phyloP scores from a whole-genome alignment of 371 early-diverging fungal genomes.

The Nematocida sp. region DNA sequence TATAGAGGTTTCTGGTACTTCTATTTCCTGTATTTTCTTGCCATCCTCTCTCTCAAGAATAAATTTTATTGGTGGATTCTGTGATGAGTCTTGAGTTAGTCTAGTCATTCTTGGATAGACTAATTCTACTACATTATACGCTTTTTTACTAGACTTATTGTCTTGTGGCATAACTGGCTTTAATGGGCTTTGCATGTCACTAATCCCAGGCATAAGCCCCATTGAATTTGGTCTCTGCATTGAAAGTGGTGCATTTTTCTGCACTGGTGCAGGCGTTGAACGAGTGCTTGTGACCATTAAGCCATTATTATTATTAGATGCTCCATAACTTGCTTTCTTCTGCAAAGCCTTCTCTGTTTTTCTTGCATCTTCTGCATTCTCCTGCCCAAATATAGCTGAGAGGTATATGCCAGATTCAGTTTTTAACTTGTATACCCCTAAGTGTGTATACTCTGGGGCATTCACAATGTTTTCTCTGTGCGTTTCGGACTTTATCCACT shows the following conservation, averaged over 20 bases:
- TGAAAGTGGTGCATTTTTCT: background rate
- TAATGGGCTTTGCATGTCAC: background rate
- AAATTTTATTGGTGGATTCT: conserved; percentile 1
- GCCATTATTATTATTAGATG: background rate
- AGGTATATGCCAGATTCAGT: conserved; percentile 19
- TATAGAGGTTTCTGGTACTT: too few relatives aligned
- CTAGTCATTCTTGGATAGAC: background rate
- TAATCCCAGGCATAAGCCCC: too few relatives aligned
- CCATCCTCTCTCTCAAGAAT: background rate
- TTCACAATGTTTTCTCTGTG: conserved; percentile 70
- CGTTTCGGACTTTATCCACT: conserved; percentile 65
- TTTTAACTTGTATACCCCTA: conserved; percentile 62
- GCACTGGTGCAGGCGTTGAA: background rate
- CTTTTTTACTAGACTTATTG: background rate
- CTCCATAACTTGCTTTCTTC: background rate
- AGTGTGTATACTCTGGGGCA: conserved; percentile 65
- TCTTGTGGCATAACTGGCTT: background rate
- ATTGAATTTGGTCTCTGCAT: too few relatives aligned
- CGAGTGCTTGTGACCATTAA: background rate
- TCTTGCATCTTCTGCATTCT: background rate
- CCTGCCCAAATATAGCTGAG: conserved; percentile 65
- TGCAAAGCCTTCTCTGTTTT: background rate
- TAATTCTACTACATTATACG: background rate
- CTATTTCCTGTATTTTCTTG: background rate
- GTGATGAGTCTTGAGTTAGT: background rate